These are phyloP conservation scores for Lineolata rhizophorae DNA, from an alignment of 495 filamentous ascomycete genomes.

Conservation along the genomic window DNA sequence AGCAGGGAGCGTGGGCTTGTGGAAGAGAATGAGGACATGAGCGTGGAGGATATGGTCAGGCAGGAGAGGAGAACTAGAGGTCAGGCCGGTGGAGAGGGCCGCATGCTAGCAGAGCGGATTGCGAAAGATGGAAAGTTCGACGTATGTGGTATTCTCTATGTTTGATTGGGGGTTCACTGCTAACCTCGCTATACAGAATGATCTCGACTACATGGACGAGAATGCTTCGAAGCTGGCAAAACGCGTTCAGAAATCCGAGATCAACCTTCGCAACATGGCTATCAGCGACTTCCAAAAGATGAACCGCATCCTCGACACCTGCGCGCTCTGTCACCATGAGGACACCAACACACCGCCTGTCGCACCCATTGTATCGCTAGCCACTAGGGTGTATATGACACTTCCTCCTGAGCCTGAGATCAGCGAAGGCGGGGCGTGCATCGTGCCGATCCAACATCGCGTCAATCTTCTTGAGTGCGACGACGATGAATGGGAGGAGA, in stretches of 20 bases:
- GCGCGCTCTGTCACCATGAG: constrained; percentile 83
- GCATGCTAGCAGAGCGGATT: constrained; percentile 71
- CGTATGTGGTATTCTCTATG: constrained; percentile 22
- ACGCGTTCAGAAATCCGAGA: constrained; percentile 68
- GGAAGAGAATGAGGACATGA: constrained; percentile 88
- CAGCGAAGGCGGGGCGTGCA: constrained; percentile 58
- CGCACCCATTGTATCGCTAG: constrained; percentile 77
- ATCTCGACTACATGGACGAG: constrained; percentile 93
- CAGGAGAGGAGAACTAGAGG: constrained; percentile 72
- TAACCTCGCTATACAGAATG: too few species aligned
- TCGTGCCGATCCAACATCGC: constrained; percentile 75
- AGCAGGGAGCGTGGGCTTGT: constrained; percentile 61
- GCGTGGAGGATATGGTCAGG: constrained; percentile 81
- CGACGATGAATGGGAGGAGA: constrained; percentile 98
- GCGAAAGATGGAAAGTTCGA: constrained; percentile 81
- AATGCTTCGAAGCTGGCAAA: constrained; percentile 83
- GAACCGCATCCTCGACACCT: constrained; percentile 69
- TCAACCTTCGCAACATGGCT: constrained; percentile 72
- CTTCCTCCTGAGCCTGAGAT: constrained; percentile 82
- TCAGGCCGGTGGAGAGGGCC: constrained; percentile 59
- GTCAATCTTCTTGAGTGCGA: constrained; percentile 89
- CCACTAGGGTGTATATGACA: constrained; percentile 69
- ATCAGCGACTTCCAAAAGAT: constrained; percentile 80
- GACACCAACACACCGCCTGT: constrained; percentile 64
- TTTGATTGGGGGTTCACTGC: too few species aligned